Conservation (phyloP, 1,139 yeast genomes). For the Yamadazyma oceani region DNA sequence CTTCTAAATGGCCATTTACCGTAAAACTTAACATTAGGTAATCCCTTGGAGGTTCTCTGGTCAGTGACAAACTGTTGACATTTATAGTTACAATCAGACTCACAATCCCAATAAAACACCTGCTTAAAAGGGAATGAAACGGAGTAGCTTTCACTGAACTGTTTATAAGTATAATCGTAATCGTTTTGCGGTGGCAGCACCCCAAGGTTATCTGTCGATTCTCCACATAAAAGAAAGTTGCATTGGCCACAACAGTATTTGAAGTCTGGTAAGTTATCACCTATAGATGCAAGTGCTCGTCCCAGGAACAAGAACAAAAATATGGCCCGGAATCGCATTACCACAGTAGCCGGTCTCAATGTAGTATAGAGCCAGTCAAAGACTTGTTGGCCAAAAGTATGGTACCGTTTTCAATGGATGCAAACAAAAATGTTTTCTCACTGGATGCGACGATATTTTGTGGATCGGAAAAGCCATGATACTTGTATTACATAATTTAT, state of each 20-base stretch:
- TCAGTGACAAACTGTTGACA: constrained; percentile 41
- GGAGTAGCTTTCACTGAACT: constrained; percentile 15
- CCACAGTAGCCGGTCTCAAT: no score
- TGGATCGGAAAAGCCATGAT: no score
- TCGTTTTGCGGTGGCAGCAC: no score
- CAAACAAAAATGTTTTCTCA: no score
- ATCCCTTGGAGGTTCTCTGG: constrained; percentile 19
- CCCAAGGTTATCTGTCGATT: neutral
- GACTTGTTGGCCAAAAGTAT: no score
- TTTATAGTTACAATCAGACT: constrained; percentile 41
- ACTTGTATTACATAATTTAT: no score
- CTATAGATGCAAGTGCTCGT: constrained; percentile 22
- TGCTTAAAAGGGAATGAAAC: constrained; percentile 18
- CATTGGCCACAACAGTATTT: constrained; percentile 19
- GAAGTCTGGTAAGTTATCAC: constrained; percentile 32
- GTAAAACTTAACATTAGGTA: constrained; percentile 39
- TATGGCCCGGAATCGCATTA: neutral
- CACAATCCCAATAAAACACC: constrained; percentile 37
- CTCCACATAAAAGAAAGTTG: constrained; percentile 10
- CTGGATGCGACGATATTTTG: no score
- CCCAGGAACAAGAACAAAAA: neutral
- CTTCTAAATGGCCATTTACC: constrained; percentile 51
- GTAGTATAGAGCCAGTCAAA: no score
- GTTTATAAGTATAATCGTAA: constrained; percentile 13
- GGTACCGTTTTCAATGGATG: no score